Evolutionary conservation across 148 eudicot species (phyloP).

Genomic region (Rhododendron molle): DNA sequence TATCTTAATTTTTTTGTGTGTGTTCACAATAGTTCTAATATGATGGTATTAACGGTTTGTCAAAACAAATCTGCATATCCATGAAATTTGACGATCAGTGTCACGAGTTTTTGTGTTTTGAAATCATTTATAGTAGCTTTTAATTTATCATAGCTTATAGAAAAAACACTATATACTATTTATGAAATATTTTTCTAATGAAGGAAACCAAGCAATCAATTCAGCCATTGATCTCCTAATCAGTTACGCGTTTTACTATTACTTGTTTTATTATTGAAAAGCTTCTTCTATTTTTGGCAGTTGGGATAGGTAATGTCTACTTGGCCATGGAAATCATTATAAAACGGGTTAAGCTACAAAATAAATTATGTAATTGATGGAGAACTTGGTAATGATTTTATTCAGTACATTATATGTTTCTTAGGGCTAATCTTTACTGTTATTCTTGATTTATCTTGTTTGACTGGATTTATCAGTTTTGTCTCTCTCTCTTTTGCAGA

Average conservation of each 20-base stretch:
- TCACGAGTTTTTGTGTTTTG: neutral
- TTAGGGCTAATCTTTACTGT: neutral
- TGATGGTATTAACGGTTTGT: neutral
- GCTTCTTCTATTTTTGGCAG: neutral
- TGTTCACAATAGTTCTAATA: neutral
- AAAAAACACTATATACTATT: neutral
- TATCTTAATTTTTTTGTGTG: neutral
- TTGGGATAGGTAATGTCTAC: neutral
- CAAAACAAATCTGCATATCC: neutral
- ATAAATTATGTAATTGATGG: neutral
- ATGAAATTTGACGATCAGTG: neutral
- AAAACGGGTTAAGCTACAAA: neutral
- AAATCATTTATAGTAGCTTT: neutral
- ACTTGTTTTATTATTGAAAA: neutral
- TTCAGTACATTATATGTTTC: neutral
- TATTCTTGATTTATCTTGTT: neutral
- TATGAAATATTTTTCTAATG: neutral
- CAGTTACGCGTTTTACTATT: neutral
- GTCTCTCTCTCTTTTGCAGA: neutral
- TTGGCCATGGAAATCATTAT: neutral
- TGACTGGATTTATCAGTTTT: neutral
- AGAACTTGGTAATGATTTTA: neutral
- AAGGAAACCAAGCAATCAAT: neutral
- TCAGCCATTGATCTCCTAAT: neutral
- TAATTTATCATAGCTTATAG: neutral